phyloP scores from a whole-genome alignment of 208 protist genomes.

The Vickermania ingenoplastis region DNA sequence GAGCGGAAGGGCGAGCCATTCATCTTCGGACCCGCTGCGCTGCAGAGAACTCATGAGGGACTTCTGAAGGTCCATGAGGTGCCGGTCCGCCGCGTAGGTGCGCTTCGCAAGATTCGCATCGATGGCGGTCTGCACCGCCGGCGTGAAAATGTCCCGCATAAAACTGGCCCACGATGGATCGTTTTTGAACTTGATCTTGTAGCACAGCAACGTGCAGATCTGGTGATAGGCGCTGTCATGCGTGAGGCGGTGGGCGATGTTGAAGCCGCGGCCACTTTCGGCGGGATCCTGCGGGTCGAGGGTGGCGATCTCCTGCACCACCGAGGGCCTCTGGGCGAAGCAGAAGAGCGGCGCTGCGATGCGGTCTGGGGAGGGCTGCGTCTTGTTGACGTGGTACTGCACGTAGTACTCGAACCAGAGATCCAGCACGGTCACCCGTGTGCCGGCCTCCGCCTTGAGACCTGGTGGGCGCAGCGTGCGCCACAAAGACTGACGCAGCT shows the following conservation, averaged over 20 bases:
- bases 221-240: slow-evolving; percentile 48
- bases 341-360: slow-evolving; percentile 23
- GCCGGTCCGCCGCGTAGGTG: neutral
- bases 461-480: slow-evolving; percentile 19
- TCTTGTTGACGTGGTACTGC: slow-evolving; percentile 49
- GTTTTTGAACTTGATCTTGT: slow-evolving; percentile 38
- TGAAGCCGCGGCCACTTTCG: neutral
- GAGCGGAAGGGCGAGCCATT: slow-evolving; percentile 28
- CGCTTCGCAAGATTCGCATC: neutral
- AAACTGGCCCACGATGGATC: slow-evolving; percentile 57
- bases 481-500: slow-evolving; percentile 27
- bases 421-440: slow-evolving; percentile 35
- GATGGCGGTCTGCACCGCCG: neutral
- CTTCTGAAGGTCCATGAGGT: neutral
- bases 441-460: neutral
- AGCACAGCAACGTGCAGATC: slow-evolving; percentile 22
- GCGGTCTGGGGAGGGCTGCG: slow-evolving; percentile 26
- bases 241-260: slow-evolving; percentile 19
- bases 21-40: slow-evolving; percentile 4
- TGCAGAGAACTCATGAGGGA: neutral
- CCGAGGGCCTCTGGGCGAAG: slow-evolving; percentile 20
- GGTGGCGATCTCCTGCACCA: slow-evolving; percentile 29
- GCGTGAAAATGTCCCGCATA: slow-evolving; percentile 46
- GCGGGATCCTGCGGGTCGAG: slow-evolving; percentile 9
- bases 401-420: slow-evolving; percentile 68